Evolutionary conservation across 2,329 filamentous ascomycete genomes (phyloP), one percentile per base, ranked within the genome.

Genomic region (Fusarium metavorans): DNA sequence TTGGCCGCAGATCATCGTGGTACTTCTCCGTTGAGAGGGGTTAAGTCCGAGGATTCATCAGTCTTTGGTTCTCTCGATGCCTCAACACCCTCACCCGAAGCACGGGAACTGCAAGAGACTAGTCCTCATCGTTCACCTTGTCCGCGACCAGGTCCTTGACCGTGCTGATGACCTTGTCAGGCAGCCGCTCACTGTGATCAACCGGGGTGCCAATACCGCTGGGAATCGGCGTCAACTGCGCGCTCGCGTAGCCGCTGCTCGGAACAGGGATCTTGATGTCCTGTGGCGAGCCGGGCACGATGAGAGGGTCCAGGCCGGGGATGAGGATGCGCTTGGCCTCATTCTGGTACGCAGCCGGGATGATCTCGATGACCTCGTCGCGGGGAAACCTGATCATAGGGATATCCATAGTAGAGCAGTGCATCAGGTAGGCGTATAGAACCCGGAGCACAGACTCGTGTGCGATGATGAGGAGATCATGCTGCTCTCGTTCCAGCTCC

Each of bases 301-400:
- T 91, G 59, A 89, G 88, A 14, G 89, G 87, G 68, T 91, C 88
- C 30, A 91, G 83, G 5, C 88, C 89, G 6, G 94, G 93, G 72
- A 99, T 97, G 77, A 93, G 92, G 78, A 99, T 95, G 67, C 95
- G 92, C 82, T 94, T 97, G 23, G 96, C 94, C 83, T 97, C 93
- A 81, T 99, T 99, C 85, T 98, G 97, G 84, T 99, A 99, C 35
- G 95, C 96, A 20, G 96, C 95, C 4, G 97, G 97, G 68, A 98
- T 97, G 81, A 99, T 98, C 87, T 99, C 97, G 76, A 99, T 98
- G 80, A 99, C 98, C 82, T 99, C 95, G 81, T 99, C 93, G 50
- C 97, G 93, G 5, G 97, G 97, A 80, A 99, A 99, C 76, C 95
- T 94, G 71, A 99, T 90, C 77, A 92, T 93, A 5, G 97, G 97